Evolutionary conservation across 768 basidiomycete species (phyloP), one percentile per base, ranked within the genome.

Genomic region (Chlorophyllum brunneum): DNA sequence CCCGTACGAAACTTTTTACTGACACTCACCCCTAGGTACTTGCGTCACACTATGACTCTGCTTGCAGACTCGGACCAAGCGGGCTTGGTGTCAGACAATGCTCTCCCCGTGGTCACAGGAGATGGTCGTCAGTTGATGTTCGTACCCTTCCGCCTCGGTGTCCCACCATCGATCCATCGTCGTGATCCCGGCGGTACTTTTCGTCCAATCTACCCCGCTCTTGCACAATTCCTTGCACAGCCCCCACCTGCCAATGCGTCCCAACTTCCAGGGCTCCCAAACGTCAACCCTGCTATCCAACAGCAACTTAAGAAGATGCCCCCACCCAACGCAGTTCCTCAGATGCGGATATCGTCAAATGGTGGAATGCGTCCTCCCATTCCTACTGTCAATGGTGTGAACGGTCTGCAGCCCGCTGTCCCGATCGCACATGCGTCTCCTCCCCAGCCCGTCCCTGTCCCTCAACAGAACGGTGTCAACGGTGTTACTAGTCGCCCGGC

Each of bases 281-380:
- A 71, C 53, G 73, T 79, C 0, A 77, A 83, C 0, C 73, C 86
- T n/a, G 72, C 85, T 1, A 72, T 83, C 60, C 76, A 77, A 41
- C 75, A 81, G 10, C 81, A 80, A 47, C 65, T 82, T 61, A 84
- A 84, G 71, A 78, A 80, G 62, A 76, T 86, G 70, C 80, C 80
- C 1, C 78, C 83, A 0, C 77, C 83, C 11, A 66, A 68, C 16
- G 64, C 69, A 0, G 66, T 78, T 2, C 78, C 82, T 1, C 83
- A 82, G 37, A 75, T 83, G 70, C 78, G 83, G 37, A 81, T 83
- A 31, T 81, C 82, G 2, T 79, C 83, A 0, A 80, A 78, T 20
- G 78, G 76, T 51, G 77, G 71, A 24, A 79, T 79, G 65, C 79
- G 76, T 20, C 78, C 80, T 0, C 59, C 64, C 0, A 58, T 73